Evolutionary conservation across 345 rosid genomes (phyloP).

Genomic region (Trapa incisa): DNA sequence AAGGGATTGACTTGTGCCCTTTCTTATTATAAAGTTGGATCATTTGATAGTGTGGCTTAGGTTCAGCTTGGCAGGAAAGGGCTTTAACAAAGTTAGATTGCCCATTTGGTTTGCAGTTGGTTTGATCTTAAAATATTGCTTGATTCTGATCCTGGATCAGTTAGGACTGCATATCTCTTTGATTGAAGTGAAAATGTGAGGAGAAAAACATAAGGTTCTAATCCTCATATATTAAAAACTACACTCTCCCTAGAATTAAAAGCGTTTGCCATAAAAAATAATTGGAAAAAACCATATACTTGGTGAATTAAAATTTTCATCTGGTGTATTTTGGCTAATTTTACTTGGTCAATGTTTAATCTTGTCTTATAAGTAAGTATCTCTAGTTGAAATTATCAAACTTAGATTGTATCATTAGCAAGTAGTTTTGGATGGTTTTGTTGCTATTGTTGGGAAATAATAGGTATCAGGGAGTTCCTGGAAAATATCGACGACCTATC

Average conservation of each 20-base stretch:
- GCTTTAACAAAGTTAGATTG: not conserved
- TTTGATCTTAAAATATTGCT: not conserved
- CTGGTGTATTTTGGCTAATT: not conserved
- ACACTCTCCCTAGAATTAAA: not conserved
- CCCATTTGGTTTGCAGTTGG: not conserved
- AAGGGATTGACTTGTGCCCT: slow-evolving; percentile 22
- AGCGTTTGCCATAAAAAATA: not conserved
- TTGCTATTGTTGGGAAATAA: not conserved
- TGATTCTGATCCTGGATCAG: not conserved
- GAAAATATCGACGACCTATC: not conserved
- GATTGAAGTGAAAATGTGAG: not conserved
- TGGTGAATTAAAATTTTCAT: not conserved
- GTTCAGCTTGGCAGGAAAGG: not conserved
- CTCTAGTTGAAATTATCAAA: not conserved
- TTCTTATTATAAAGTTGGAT: slow-evolving; percentile 8
- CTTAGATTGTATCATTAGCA: not conserved
- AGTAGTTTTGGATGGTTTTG: not conserved
- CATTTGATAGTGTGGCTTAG: slow-evolving; percentile 5
- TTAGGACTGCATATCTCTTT: not conserved
- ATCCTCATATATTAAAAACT: too few relatives aligned
- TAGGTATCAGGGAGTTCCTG: slow-evolving; percentile 1
- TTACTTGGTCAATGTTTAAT: not conserved
- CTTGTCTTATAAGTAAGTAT: not conserved
- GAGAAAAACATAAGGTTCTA: not conserved
- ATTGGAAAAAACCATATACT: not conserved